Base-by-base conservation (phyloP, 1,284 basidiomycete genomes). In the Pseudozyma tsukubaensis region DNA sequence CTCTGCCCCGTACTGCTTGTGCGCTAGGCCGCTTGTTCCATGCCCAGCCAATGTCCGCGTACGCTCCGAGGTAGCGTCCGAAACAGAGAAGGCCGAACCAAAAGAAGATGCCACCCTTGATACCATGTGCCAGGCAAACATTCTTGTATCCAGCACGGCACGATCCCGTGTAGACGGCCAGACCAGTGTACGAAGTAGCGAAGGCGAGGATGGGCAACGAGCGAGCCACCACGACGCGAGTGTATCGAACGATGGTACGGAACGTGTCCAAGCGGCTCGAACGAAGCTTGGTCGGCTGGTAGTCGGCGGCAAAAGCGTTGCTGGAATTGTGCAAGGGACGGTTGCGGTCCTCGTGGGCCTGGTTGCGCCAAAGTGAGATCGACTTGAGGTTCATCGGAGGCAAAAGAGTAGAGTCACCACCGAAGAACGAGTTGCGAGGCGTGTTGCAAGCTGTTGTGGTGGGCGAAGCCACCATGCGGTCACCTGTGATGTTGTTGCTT, bases 21-120 rank as follows among this genome's bases (percentile, higher is more conserved):
- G 59, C 39, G 37, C 56, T 72, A 19, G 40, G 80, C 47, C 79
- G 79, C 50, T 80, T 75, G 85, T 98, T 97, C 96, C 96, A 98
- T 8, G 96, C 93, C 95, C 95, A 98, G 1, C 95, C 95, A 42
- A 91, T 86, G 63, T 94, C 91, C 12, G 93, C 89, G 84, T 92
- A 95, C 0, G 93, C 90, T 21, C 96, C 96, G 55, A 97, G 89
- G 86, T 94, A 98, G 21, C 96, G 92, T 29, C 89, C 92, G 84
- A 97, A 98, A 0, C 92, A 91, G 59, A 94, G 86, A 6, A 98
- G 86, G 13, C 95, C 96, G 84, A 94, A 98, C 78, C 84, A 81
- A 60, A 82, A 77, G 34, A 69, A 69, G 40, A 76, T 77, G 19
- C 87, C 89, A 29, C 76, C 86, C 91, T 93, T 98, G 87, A 98